Base-by-base conservation (phyloP, 371 early-diverging fungal genomes). In the Blakeslea trispora region DNA sequence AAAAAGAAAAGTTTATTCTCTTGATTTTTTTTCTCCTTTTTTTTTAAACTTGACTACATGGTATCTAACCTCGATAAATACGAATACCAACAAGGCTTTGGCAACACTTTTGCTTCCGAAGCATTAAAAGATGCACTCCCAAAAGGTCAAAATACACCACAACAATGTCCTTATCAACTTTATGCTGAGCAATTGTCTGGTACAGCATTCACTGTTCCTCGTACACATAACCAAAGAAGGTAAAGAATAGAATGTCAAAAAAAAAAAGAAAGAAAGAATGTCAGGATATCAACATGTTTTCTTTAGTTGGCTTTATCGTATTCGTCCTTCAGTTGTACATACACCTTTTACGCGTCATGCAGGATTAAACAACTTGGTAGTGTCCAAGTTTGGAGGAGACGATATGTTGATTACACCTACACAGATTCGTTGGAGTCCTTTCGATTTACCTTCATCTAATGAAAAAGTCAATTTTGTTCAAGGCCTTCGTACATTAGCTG, bases 231-330 rank as follows among this genome's bases (percentile, higher is more conserved):
- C 79, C 90, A 87, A 67, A 81, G 91, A 65, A 88, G 84, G 91
- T 90, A 77, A 32, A 6, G 32, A 32, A 5, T 32, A 5, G 10
- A 5, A 32, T 6, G 32, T 6, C 10, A 10, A 32, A 19, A 7
- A 53, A 17, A 44, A 4, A 66, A 32, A 92, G n/a, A n/a, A n/a
- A n/a, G n/a, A n/a, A n/a, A n/a, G n/a, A n/a, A n/a, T n/a, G n/a
- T n/a, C n/a, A n/a, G n/a, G n/a, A n/a, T n/a, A n/a, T n/a, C n/a
- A n/a, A n/a, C n/a, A n/a, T n/a, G n/a, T n/a, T n/a, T n/a, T n/a
- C n/a, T n/a, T n/a, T n/a, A n/a, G 90, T 52, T 98, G 97, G 97
- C 72, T 97, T n/a, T 97, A 96, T 74, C 92, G 96, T 57, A 93
- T 97, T 65, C 91, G 88, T 24, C 96, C 96, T n/a, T 92, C 95